A percentile compares a stretch with the other conserved stretches of the same genome.
phyloP scores from a whole-genome alignment of 1,284 basidiomycete species.

The Ceratobasidium sp. region DNA sequence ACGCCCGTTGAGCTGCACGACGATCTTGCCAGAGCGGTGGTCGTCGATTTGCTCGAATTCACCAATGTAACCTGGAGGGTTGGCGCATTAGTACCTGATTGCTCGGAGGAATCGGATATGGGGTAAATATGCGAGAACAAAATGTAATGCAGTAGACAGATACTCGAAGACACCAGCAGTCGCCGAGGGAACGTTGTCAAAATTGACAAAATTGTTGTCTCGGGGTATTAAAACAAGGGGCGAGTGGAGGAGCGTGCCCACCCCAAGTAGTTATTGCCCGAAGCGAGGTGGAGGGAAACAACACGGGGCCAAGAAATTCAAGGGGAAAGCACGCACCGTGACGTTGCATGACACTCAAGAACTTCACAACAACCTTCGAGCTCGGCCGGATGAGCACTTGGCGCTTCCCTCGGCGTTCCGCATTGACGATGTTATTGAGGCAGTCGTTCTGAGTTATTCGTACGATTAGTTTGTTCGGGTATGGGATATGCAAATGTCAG shows the following conservation, averaged over 20 bases:
- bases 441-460: slow-evolving; percentile 73
- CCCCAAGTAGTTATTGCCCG: slow-evolving; percentile 81
- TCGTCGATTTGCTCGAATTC: slow-evolving; percentile 99
- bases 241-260: slow-evolving; percentile 66
- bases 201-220: slow-evolving; percentile 60
- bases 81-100: slow-evolving; percentile 31
- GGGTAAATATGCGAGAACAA: too few relatives aligned
- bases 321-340: slow-evolving; percentile 75
- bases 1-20: slow-evolving; percentile 97
- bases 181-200: slow-evolving; percentile 32
- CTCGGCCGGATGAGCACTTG: slow-evolving; percentile 96
- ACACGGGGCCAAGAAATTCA: slow-evolving; percentile 32
- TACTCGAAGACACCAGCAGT: slow-evolving; percentile 44
- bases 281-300: slow-evolving; percentile 48
- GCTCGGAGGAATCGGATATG: too few relatives aligned
- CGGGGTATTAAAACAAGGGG: slow-evolving; percentile 78
- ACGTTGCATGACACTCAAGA: slow-evolving; percentile 96
- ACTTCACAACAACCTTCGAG: slow-evolving; percentile 96
- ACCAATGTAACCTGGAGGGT: slow-evolving; percentile 88
- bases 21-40: slow-evolving; percentile 98
- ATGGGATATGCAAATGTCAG: neutral
- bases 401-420: slow-evolving; percentile 97
- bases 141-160: slow-evolving; percentile 44
- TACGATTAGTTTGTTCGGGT: neutral
- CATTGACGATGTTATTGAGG: slow-evolving; percentile 97